These are phyloP conservation scores for Phytopythium ostracodes DNA, from an alignment of 352 stramenopile species.

Conservation along the genomic window DNA sequence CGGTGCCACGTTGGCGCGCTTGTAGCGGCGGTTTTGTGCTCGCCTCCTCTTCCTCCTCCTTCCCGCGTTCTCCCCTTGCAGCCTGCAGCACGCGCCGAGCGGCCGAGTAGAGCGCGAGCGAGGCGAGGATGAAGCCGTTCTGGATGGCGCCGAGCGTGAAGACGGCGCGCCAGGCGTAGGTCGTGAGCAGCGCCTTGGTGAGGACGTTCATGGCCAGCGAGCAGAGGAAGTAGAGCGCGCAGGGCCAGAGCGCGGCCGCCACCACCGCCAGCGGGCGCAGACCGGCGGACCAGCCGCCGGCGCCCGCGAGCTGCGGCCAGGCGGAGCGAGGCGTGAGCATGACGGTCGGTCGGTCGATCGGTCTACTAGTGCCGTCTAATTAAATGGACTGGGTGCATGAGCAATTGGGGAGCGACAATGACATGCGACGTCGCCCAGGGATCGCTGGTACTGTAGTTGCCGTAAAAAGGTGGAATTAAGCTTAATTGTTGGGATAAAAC, in stretches of 20 bases:
- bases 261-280: slow-evolving; percentile 8
- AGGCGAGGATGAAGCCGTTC: slow-evolving; percentile 56
- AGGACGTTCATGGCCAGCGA: slow-evolving; percentile 77
- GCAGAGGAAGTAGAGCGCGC: slow-evolving; percentile 58
- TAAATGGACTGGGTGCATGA: too few species aligned
- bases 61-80: too few species aligned
- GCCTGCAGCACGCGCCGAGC: background rate
- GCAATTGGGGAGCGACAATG: background rate
- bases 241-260: slow-evolving; percentile 48
- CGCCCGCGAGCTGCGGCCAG: background rate
- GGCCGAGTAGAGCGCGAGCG: slow-evolving; percentile 23
- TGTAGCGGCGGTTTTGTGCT: background rate
- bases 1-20: background rate
- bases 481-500: too few species aligned
- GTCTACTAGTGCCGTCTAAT: too few species aligned
- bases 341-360: background rate
- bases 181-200: slow-evolving; percentile 64
- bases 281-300: background rate
- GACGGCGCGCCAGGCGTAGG: slow-evolving; percentile 51
- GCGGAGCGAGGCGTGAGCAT: background rate
- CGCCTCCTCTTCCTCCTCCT: background rate
- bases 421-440: background rate
- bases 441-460: too few species aligned
- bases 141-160: slow-evolving; percentile 61
- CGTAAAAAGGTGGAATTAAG: too few species aligned